A percentile compares a stretch with the other conserved stretches of the same genome.
Evolutionary conservation across 2,329 filamentous ascomycete species (phyloP).

Genomic region (Capronia coronata): DNA sequence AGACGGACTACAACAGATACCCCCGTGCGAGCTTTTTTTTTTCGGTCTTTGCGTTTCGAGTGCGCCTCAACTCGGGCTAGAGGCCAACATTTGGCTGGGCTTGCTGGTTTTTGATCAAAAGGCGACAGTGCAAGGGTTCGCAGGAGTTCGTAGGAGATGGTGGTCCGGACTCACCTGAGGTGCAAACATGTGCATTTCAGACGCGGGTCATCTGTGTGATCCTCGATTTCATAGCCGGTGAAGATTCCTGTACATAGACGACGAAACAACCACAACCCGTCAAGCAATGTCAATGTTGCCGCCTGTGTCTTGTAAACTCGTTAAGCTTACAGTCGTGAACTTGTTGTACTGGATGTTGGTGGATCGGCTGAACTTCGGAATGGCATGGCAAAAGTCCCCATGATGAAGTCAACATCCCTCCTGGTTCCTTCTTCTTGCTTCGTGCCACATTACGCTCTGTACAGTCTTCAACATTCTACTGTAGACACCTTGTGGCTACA

Average conservation of each 20-base stretch:
- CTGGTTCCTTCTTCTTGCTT: background rate
- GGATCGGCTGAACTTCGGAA: background rate
- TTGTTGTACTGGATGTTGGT: background rate
- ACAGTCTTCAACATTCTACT: background rate
- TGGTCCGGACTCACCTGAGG: background rate
- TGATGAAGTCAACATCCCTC: background rate
- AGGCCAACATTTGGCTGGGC: conserved; percentile 1
- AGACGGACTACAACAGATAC: conserved; percentile 19
- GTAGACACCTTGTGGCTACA: too few species aligned
- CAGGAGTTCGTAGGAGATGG: too few species aligned
- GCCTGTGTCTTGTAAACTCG: too few species aligned
- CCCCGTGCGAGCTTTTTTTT: conserved; percentile 9
- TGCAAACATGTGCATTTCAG: background rate
- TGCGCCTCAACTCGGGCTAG: conserved; percentile 1
- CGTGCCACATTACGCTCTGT: background rate
- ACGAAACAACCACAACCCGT: too few species aligned
- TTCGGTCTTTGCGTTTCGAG: conserved; percentile 9
- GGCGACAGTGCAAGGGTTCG: background rate
- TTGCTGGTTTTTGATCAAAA: background rate
- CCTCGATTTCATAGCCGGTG: background rate
- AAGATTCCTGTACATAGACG: background rate
- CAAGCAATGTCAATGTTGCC: too few species aligned
- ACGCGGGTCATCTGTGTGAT: background rate
- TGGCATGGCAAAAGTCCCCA: background rate
- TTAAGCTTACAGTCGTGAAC: too few species aligned